Percentiles rank a stretch among this genome's conserved stretches.
These are phyloP conservation scores for Exophiala xenobiotica DNA, from an alignment of 2,329 filamentous ascomycete species.

Conservation along the genomic window DNA sequence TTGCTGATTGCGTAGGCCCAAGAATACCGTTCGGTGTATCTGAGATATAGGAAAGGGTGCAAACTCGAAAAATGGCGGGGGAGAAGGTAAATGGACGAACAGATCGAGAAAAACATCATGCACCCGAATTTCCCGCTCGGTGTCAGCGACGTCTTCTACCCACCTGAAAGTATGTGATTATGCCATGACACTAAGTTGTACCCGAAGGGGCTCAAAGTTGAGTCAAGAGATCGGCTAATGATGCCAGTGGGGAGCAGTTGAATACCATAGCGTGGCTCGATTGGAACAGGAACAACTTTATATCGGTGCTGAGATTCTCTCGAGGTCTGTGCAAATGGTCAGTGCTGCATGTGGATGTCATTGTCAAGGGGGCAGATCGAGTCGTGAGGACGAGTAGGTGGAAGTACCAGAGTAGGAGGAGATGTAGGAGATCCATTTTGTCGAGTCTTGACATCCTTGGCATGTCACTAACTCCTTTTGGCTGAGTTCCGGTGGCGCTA, in stretches of 20 bases:
- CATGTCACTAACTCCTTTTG: too few species aligned
- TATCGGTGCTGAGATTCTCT: background rate
- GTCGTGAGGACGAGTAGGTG: background rate
- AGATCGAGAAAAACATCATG: conserved; percentile 1
- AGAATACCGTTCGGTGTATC: background rate
- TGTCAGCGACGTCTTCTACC: background rate
- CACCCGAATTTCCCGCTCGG: background rate
- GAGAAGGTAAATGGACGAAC: background rate
- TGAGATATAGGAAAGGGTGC: too few species aligned
- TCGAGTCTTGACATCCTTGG: too few species aligned
- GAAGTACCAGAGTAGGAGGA: too few species aligned
- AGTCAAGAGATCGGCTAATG: background rate
- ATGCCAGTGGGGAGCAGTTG: too few species aligned
- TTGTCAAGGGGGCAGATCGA: background rate
- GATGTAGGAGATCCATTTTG: too few species aligned
- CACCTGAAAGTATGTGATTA: background rate
- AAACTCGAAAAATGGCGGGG: background rate
- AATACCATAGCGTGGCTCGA: background rate
- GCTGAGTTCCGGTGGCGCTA: too few species aligned
- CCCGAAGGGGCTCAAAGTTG: background rate
- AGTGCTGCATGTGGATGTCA: background rate
- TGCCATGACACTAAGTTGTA: background rate
- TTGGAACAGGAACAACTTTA: background rate
- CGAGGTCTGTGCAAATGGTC: conserved; percentile 2
- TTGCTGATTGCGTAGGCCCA: too few species aligned